Conservation (phyloP, 345 rosid genomes). For the Hypericum androsaemum region DNA sequence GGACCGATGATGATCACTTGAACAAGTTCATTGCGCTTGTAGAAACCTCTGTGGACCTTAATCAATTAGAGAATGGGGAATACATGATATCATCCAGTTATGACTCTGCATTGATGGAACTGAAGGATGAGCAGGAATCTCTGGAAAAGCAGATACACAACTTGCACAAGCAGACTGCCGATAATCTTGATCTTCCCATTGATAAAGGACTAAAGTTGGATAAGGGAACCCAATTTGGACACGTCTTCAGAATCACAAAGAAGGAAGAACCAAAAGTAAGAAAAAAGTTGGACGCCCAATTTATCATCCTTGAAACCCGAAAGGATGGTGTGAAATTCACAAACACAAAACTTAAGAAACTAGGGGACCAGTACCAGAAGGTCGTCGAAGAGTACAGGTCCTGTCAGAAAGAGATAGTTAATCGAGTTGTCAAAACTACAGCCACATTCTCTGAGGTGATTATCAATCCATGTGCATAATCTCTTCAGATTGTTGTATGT, state of each 20-base stretch:
- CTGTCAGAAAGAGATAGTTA: slow-evolving; percentile 73
- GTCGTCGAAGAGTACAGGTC: slow-evolving; percentile 70
- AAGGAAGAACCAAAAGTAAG: slow-evolving; percentile 97
- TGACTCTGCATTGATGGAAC: slow-evolving; percentile 53
- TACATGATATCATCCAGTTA: slow-evolving; percentile 91
- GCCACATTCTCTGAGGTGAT: slow-evolving; percentile 84
- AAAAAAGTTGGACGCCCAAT: slow-evolving; percentile 77
- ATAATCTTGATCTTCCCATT: slow-evolving; percentile 69
- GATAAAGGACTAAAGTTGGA: slow-evolving; percentile 88
- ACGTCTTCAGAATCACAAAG: slow-evolving; percentile 94
- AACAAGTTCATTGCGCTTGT: slow-evolving; percentile 73
- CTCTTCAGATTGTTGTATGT: slow-evolving; percentile 7
- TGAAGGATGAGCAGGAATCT: slow-evolving; percentile 68
- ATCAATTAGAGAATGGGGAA: slow-evolving; percentile 91
- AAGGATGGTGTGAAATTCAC: slow-evolving; percentile 99
- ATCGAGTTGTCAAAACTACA: slow-evolving; percentile 69
- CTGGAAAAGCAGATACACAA: slow-evolving; percentile 66
- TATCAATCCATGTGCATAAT: slow-evolving; percentile 3
- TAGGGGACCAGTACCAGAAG: slow-evolving; percentile 84
- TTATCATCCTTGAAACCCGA: slow-evolving; percentile 86
- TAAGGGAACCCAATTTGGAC: slow-evolving; percentile 86
- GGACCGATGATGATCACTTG: slow-evolving; percentile 66
- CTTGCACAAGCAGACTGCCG: slow-evolving; percentile 77
- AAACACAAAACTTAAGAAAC: slow-evolving; percentile 80
- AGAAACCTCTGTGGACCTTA: slow-evolving; percentile 80